These are phyloP conservation scores for Boletellus ananas DNA, from an alignment of 768 basidiomycete species.

Conservation along the genomic window DNA sequence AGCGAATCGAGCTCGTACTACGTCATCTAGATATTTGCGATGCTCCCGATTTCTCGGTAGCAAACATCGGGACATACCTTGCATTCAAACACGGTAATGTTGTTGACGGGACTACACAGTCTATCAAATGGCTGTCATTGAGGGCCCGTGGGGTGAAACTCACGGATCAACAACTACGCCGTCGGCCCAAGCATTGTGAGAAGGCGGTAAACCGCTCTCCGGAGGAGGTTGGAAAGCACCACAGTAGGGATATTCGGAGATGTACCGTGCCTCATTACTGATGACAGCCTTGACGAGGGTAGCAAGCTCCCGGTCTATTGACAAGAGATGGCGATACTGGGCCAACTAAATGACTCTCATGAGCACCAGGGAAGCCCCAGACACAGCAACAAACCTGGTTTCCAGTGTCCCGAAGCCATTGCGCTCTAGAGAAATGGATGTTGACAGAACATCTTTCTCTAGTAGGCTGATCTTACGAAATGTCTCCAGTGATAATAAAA, in stretches of 20 bases:
- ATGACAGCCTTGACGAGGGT: conserved; percentile 76
- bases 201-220: conserved; percentile 62
- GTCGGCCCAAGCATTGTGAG: conserved; percentile 66
- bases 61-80: conserved; percentile 43
- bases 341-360: conserved; percentile 49
- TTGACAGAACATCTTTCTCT: conserved; percentile 5
- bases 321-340: conserved; percentile 59
- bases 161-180: conserved; percentile 73
- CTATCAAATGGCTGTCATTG: neutral
- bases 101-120: conserved; percentile 54
- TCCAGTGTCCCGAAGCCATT: conserved; percentile 80
- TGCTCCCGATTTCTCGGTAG: neutral
- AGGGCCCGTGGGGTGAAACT: conserved; percentile 23
- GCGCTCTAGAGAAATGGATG: conserved; percentile 46
- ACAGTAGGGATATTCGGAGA: conserved; percentile 72
- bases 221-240: conserved; percentile 80
- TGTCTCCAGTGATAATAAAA: conserved; percentile 80
- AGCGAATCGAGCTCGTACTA: conserved; percentile 80
- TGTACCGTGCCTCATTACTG: conserved; percentile 74
- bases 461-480: conserved; percentile 51
- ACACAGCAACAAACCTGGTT: conserved; percentile 52
- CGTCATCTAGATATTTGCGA: neutral
- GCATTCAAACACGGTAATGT: conserved; percentile 75
- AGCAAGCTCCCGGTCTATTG: conserved; percentile 54
- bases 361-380: neutral